Base-by-base conservation (phyloP, 2,329 filamentous ascomycete genomes). In the Paecilomyces niveus region DNA sequence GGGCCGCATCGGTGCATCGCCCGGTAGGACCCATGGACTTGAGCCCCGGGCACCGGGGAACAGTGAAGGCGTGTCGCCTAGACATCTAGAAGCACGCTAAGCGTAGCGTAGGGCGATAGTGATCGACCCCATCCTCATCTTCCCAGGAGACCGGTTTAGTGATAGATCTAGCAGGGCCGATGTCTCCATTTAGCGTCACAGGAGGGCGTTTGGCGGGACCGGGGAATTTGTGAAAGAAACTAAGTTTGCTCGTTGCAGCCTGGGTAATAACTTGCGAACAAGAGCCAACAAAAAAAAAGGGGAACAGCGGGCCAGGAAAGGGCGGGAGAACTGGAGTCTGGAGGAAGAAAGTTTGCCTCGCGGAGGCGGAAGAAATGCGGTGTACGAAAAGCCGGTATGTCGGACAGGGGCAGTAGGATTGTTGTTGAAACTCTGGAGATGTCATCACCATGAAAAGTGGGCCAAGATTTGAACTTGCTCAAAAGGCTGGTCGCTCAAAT, bases 41-140 rank as follows among this genome's bases (percentile, higher is more conserved):
- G 61, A 68, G 59, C 64, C 62, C 65, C 64, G 68, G 69, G 66
- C 68, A 65, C 67, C 70, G 70, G 70, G 71, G 71, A 72, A 72
- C 65, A 68, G 60, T 61, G 63, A 62, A 66, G 61, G 63, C 59
- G 59, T 60, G 57, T 61, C 62, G 63, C 64, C 45, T 50, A 31
- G 56, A 24, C 32, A 63, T 64, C 64, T 68, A 67, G 64, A 66
- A 66, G 61, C 61, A 64, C 66, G 68, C 70, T 71, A 71, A 70
- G 58, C 59, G 61, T 62, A 60, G 60, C 66, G 65, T 71, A 67
- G 69, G 67, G 69, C 60, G 67, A 68, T 68, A 29, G 29, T 52
- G 50, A 52, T 52, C 50, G 50, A 52, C 50, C 50, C 50, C 50
- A 52, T 52, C 22, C 22, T 52, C 50, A 52, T 52, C 21, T 52